A percentile compares a stretch with the other conserved stretches of the same genome.
These are phyloP conservation scores for Pythium plurisporium DNA, from an alignment of 352 stramenopile species.

Conservation along the genomic window DNA sequence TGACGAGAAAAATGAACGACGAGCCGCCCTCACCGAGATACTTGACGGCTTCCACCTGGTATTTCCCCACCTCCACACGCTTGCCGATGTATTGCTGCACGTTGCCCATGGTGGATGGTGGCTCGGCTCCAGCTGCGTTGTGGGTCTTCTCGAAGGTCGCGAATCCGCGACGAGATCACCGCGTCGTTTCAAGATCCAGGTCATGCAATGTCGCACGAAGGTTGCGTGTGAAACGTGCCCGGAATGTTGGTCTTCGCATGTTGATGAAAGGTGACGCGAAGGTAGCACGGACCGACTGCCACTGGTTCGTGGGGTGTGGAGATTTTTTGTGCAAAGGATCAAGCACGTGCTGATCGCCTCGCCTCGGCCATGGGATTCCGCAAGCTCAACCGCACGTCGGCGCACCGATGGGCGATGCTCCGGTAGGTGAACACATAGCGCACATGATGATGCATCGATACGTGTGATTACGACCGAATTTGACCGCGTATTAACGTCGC, in stretches of 20 bases:
- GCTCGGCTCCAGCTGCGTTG: neutral
- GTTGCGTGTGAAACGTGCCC: no score
- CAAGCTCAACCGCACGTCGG: constrained; percentile 90
- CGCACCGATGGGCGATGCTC: constrained; percentile 96
- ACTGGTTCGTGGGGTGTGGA: constrained; percentile 9
- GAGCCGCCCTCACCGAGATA: constrained; percentile 74
- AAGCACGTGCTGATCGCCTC: neutral
- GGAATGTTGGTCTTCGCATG: neutral
- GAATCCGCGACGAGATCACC: neutral
- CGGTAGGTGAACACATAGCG: constrained; percentile 42
- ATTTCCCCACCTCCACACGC: constrained; percentile 49
- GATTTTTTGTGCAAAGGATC: constrained; percentile 1
- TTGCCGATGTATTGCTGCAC: constrained; percentile 79
- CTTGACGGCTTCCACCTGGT: constrained; percentile 66
- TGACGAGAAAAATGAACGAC: constrained; percentile 82
- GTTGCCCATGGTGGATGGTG: constrained; percentile 42
- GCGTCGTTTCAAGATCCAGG: constrained; percentile 22
- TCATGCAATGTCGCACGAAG: constrained; percentile 15
- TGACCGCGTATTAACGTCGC: neutral
- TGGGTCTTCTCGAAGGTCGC: neutral
- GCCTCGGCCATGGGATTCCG: constrained; percentile 79
- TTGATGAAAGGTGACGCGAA: constrained; percentile 23
- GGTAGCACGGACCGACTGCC: constrained; percentile 13
- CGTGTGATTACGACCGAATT: neutral
- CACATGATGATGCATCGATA: neutral